A percentile compares a stretch with the other conserved stretches of the same genome.
phyloP scores from a whole-genome alignment of 192 early-diverging fungal genomes.

The Dissophora ornata region DNA sequence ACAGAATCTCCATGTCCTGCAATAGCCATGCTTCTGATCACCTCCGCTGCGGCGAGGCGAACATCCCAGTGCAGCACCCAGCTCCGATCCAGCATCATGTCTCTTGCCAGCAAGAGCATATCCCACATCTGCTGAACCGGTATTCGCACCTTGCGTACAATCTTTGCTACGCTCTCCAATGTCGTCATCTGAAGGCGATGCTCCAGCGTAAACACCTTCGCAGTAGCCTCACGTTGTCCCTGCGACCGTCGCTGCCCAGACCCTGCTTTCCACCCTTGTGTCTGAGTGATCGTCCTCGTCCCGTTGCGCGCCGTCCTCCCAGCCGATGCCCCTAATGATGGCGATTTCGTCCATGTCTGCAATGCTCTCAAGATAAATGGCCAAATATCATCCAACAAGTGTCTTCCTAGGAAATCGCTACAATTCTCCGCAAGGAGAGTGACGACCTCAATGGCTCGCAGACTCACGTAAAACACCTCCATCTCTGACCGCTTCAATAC shows the following conservation, averaged over 20 bases:
- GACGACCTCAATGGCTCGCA: slow-evolving; percentile 39
- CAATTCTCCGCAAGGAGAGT: slow-evolving; percentile 49
- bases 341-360: slow-evolving; percentile 11
- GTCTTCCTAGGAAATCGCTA: slow-evolving; percentile 56
- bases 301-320: neutral
- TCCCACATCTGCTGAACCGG: slow-evolving; percentile 37
- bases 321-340: neutral
- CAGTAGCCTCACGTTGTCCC: neutral
- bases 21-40: slow-evolving; percentile 31
- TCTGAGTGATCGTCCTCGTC: neutral
- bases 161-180: slow-evolving; percentile 33
- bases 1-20: slow-evolving; percentile 50
- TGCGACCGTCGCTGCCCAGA: neutral
- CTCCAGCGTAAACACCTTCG: slow-evolving; percentile 41
- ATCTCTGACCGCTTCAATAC: slow-evolving; percentile 28
- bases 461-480: slow-evolving; percentile 44
- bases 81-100: slow-evolving; percentile 28
- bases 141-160: slow-evolving; percentile 34
- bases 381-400: slow-evolving; percentile 60
- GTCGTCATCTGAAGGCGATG: slow-evolving; percentile 47
- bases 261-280: neutral
- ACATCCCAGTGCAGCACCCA: slow-evolving; percentile 34
- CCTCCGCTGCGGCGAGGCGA: slow-evolving; percentile 27
- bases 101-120: slow-evolving; percentile 43
- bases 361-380: slow-evolving; percentile 46